Conservation (phyloP, 257 asterid species). For the Avicennia marina region DNA sequence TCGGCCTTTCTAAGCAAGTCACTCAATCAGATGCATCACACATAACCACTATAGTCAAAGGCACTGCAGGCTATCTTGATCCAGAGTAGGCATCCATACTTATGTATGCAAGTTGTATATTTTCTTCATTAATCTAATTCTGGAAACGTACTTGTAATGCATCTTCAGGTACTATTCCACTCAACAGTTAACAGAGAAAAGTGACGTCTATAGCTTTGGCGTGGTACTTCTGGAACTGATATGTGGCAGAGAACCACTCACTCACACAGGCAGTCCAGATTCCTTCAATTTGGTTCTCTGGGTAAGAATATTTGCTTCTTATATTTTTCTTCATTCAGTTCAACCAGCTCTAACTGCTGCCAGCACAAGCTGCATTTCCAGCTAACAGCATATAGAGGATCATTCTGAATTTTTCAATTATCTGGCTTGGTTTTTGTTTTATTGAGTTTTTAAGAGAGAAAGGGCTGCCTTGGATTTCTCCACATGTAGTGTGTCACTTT, state of each 20-base stretch:
- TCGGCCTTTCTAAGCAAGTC: conserved; percentile 88
- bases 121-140: background rate
- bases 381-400: too few relatives aligned
- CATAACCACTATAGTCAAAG: conserved; percentile 80
- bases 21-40: conserved; percentile 76
- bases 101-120: background rate
- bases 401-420: too few relatives aligned
- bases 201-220: conserved; percentile 90
- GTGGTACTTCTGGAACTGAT: conserved; percentile 93
- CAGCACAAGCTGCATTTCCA: too few relatives aligned
- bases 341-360: background rate
- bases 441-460: too few relatives aligned
- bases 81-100: conserved; percentile 61
- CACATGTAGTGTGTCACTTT: conserved; percentile 7
- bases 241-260: conserved; percentile 89
- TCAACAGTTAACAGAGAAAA: conserved; percentile 83
- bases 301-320: conserved; percentile 36
- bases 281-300: conserved; percentile 84
- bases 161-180: conserved; percentile 75
- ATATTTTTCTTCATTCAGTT: background rate
- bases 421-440: too few relatives aligned
- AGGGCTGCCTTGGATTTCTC: too few relatives aligned
- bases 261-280: conserved; percentile 88
- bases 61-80: conserved; percentile 97
- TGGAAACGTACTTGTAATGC: conserved; percentile 4